Base-by-base conservation (phyloP, 2,329 filamentous ascomycete species). In the Emericellopsis cladophorae region DNA sequence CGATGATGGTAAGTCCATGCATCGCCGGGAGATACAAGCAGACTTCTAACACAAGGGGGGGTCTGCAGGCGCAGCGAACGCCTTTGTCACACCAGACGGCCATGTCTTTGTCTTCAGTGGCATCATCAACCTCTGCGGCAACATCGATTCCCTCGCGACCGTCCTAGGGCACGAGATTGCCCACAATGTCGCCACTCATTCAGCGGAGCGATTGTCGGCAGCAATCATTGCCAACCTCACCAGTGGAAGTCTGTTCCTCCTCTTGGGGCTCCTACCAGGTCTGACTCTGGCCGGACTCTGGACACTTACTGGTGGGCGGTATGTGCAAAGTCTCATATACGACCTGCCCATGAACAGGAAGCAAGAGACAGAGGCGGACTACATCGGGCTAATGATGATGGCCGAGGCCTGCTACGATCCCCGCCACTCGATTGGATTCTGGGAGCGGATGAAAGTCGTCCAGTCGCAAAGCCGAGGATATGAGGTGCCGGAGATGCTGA, bases 321-420 rank as follows among this genome's bases (percentile, higher is more conserved):
- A 62, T 53, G 41, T 80, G 18, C 60, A 83, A 23, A 70, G 84
- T 39, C 55, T 84, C 14, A 69, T 80, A n/a, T 76, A 86, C 53
- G 68, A 67, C 38, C 65, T 74, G 45, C 84, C 84, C 1, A 84
- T 83, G 56, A 76, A 74, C 37, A 67, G 84, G 38, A 72, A 70
- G 53, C 83, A 88, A 61, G 84, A 84, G 66, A 76, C 69, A 38
- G 84, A 90, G 62, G 84, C 84, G 0, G 84, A 90, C 53, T 85
- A 84, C 51, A 86, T 89, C 37, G 84, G 84, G 0, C 59, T 89
- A 29, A 76, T 89, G 71, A 83, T 89, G 71, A 89, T 89, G 81
- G 76, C 83, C 0, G 76, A 85, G 60, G 81, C 79, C 22, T 89
- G 84, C 61, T 89, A 83, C 54, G 70, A 86, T 45, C 84, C 84